Percentiles rank a stretch among this genome's conserved stretches.
phyloP scores from a whole-genome alignment of 169 alveolate genomes.

The Plasmodium sp. region DNA sequence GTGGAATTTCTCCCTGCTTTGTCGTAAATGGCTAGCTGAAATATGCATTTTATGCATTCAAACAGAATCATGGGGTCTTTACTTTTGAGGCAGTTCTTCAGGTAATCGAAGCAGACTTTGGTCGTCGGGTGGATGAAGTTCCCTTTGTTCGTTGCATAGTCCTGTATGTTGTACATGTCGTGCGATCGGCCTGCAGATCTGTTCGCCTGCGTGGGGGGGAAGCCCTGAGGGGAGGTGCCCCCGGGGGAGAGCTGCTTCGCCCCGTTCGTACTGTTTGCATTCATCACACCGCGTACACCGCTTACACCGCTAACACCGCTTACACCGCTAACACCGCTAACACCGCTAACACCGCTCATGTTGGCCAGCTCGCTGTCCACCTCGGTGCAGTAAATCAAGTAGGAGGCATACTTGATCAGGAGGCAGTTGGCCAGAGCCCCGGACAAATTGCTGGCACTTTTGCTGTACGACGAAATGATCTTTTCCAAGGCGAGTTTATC shows the following conservation, averaged over 20 bases:
- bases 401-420: constrained; percentile 75
- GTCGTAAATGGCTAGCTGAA: constrained; percentile 23
- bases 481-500: constrained; percentile 90
- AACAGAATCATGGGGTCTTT: constrained; percentile 34
- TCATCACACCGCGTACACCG: too few species aligned
- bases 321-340: too few species aligned
- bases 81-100: constrained; percentile 35
- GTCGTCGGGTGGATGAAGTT: constrained; percentile 56
- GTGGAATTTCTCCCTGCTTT: constrained; percentile 21
- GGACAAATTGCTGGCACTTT: constrained; percentile 51
- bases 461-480: constrained; percentile 73
- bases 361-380: constrained; percentile 5
- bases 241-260: too few species aligned
- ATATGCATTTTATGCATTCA: constrained; percentile 29
- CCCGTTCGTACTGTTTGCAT: too few species aligned
- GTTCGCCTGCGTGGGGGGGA: not conserved
- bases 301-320: too few species aligned
- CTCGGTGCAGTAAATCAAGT: constrained; percentile 56
- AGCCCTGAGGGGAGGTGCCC: not conserved
- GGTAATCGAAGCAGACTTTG: constrained; percentile 49
- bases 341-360: too few species aligned
- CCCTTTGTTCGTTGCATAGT: not conserved
- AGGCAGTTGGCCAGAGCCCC: constrained; percentile 84
- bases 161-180: constrained; percentile 6
- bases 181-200: not conserved